Conservation (phyloP, 2,329 filamentous ascomycete genomes). For the Neocucurbitaria cava region DNA sequence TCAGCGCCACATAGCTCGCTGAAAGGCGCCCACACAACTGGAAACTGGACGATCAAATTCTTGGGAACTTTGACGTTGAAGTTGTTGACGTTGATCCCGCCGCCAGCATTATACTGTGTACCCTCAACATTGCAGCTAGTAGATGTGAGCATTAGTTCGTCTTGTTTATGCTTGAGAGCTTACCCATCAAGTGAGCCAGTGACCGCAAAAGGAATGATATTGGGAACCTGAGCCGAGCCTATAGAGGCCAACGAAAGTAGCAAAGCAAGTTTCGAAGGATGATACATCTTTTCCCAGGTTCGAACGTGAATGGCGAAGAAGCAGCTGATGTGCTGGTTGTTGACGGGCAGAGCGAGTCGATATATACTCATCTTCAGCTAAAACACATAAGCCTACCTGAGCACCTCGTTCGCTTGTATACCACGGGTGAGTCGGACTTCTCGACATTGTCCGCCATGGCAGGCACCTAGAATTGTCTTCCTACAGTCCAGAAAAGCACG, state of each 20-base stretch:
- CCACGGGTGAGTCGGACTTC: background rate
- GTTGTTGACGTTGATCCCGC: slow-evolving; percentile 55
- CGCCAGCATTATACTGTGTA: slow-evolving; percentile 54
- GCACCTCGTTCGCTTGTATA: background rate
- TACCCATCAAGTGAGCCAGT: slow-evolving; percentile 40
- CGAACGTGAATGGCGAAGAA: background rate
- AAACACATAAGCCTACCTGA: background rate
- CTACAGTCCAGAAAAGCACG: background rate
- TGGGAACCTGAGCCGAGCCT: slow-evolving; percentile 28
- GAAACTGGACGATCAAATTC: slow-evolving; percentile 60
- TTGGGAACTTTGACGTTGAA: slow-evolving; percentile 57
- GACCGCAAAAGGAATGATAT: slow-evolving; percentile 33
- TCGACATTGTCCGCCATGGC: background rate
- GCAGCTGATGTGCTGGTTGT: slow-evolving; percentile 4
- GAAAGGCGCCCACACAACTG: slow-evolving; percentile 55
- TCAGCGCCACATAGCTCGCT: slow-evolving; percentile 34
- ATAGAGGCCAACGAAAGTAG: slow-evolving; percentile 27
- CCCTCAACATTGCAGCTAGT: slow-evolving; percentile 28
- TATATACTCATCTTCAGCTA: slow-evolving; percentile 17
- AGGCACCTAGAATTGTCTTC: background rate
- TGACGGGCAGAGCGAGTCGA: background rate
- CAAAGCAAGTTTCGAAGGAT: slow-evolving; percentile 17
- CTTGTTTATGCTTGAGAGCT: background rate
- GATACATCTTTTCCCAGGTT: slow-evolving; percentile 25
- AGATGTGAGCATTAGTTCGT: slow-evolving; percentile 1